Base-by-base conservation (phyloP, 176 grass and related monocot species). In the Eleusine coracana region DNA sequence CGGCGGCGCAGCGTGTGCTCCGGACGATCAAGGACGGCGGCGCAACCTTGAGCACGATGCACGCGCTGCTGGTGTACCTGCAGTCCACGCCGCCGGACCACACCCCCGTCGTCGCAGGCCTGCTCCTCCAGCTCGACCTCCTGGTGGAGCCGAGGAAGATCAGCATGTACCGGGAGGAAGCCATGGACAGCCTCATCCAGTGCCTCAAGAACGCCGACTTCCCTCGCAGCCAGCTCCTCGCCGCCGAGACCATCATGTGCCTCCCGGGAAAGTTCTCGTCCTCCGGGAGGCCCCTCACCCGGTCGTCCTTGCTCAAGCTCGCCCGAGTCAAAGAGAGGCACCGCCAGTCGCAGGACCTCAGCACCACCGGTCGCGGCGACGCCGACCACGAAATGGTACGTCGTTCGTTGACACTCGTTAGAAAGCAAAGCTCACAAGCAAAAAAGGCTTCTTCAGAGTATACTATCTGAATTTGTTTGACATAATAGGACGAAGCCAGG, bases 91-190 rank as follows among this genome's bases (percentile, higher is more conserved):
- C 81, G 5, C 89, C 72, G 60, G 86, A 94, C 67, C 88, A 89
- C 36, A 86, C 58, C 67, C 92, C 88, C 7, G 62, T 88, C 13
- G 76, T 91, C 0, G 88, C 86, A 13, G 92, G 92, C 2, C 86
- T 94, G 3, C 92, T 94, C 6, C 92, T 94, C n/a, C 92, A 94
- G 86, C 88, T 94, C 0, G 86, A 94, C 78, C 92, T 94, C 28
- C 31, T 94, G 90, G 84, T 91, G 51, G 88, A 94, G 51, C 92
- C 88, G 78, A 91, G 88, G 77, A 94, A 94, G 82, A 89, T 89
- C 5, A 94, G 88, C 74, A 86, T 94, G 76, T 94, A 94, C 66
- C 71, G 88, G 2, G 92, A 94, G 75, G 92, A 94, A 73, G 88
- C 88, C 2, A 29, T 94, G 73, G 88, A 89, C 48, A 78, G 73